Evolutionary conservation across 257 asterid genomes (phyloP).

Genomic region (Vinca minor): DNA sequence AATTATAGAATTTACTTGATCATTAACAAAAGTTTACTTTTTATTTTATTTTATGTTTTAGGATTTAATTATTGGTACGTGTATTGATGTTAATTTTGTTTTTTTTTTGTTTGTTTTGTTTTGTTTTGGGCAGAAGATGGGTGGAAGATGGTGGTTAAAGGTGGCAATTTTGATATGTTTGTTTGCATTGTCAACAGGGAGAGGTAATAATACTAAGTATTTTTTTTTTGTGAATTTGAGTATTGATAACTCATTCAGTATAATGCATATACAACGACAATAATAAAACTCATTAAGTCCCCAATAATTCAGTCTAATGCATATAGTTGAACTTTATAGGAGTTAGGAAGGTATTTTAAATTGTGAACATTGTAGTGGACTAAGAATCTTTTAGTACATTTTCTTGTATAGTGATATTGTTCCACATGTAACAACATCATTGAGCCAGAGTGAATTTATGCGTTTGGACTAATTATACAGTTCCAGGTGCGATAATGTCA

Average conservation of each 20-base stretch:
- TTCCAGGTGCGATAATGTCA: no score
- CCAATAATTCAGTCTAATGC: no score
- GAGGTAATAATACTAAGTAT: constrained; percentile 21
- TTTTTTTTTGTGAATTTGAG: background rate
- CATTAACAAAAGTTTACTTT: background rate
- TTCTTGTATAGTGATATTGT: no score
- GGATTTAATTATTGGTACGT: background rate
- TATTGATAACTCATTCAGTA: background rate
- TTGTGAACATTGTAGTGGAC: background rate
- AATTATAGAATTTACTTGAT: background rate
- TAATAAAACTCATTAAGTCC: no score
- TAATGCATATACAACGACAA: no score
- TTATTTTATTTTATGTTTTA: background rate
- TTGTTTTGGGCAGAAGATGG: constrained; percentile 26
- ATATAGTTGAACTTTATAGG: background rate
- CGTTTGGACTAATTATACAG: no score
- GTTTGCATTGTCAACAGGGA: constrained; percentile 22
- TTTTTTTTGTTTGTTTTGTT: background rate
- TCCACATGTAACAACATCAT: no score
- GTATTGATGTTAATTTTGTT: background rate
- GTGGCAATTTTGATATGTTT: constrained; percentile 21
- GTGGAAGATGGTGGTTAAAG: constrained; percentile 11
- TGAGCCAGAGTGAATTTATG: no score
- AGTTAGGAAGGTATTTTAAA: background rate
- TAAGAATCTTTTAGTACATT: no score